Evolutionary conservation across 2,329 filamentous ascomycete genomes (phyloP).

Genomic region (Fusarium compactum): DNA sequence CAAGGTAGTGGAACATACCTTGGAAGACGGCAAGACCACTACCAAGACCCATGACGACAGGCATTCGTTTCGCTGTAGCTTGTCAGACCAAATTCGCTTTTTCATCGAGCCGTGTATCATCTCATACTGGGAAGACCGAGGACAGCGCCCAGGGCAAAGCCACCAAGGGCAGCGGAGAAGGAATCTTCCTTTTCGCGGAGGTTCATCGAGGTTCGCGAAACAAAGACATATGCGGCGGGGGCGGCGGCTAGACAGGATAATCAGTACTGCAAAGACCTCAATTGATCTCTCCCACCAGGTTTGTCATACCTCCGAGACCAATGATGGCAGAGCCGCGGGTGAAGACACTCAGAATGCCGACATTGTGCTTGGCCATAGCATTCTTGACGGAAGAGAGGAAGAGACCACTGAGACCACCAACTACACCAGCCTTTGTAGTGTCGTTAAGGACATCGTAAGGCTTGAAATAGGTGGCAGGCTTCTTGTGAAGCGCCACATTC

Average conservation of each 20-base stretch:
- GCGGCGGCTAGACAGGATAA: constrained; percentile 61
- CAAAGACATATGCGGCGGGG: constrained; percentile 83
- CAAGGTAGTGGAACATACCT: constrained; percentile 75
- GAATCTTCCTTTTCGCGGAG: constrained; percentile 85
- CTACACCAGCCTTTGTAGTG: constrained; percentile 71
- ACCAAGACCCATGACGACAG: constrained; percentile 77
- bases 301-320: constrained; percentile 56
- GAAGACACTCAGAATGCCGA: constrained; percentile 84
- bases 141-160: constrained; percentile 79
- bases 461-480: constrained; percentile 64
- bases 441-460: constrained; percentile 80
- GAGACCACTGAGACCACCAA: constrained; percentile 76
- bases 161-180: constrained; percentile 79
- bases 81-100: constrained; percentile 32
- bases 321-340: constrained; percentile 82
- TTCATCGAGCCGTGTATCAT: constrained; percentile 50
- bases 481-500: constrained; percentile 45
- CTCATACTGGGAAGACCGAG: constrained; percentile 83
- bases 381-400: constrained; percentile 86
- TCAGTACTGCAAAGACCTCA: constrained; percentile 37
- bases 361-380: constrained; percentile 83
- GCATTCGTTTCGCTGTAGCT: constrained; percentile 65
- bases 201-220: constrained; percentile 81
- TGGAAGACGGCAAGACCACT: constrained; percentile 66
- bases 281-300: constrained; percentile 24